Base-by-base conservation (phyloP, 148 eudicot genomes). In the Rhododendron ovatum region DNA sequence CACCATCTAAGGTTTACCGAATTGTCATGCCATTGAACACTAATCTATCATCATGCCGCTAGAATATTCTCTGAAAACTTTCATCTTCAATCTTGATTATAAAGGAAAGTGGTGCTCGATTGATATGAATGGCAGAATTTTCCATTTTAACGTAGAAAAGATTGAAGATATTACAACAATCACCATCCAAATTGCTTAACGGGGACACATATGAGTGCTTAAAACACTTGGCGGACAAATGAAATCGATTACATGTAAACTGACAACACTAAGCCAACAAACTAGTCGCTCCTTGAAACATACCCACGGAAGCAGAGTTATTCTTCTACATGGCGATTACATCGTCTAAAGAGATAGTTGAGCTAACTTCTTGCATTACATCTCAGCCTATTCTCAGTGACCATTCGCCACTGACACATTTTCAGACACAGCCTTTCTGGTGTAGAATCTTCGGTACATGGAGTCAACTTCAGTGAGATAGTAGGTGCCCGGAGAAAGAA, bases 381-480 rank as follows among this genome's bases (percentile, higher is more conserved):
- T 83, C 13, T 47, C 55, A 26, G 20, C 41, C 81, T 37, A 83
- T 73, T 14, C 47, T 94, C 88, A 92, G 84, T 91, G 93, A 84
- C 98, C 93, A 81, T 93, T 93, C 65, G 93, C 83, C 37, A 86
- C 7, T 11, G 85, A 84, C 74, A 90, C 90, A 37, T 90, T 92
- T 79, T 82, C 87, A 18, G n/a, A 50, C 1, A 73, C 81, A 0
- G 91, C 84, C 90, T 92, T 93, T 93, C 89, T 91, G 53, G 93
- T 87, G 45, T 95, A 95, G 89, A 93, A 95, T 88, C 96, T 87
- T 65, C 94, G 88, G 89, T 95, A 93, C 92, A 82, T 89, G 79
- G 95, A 91, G 84, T 95, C 98, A 18, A 95, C 98, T 89, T 94
- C 95, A 0, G 97, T 95, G 59, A 95, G 91, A 90, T 93, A 95